phyloP scores from a whole-genome alignment of 2,329 filamentous ascomycete species.

The Fusarium azukiicola region DNA sequence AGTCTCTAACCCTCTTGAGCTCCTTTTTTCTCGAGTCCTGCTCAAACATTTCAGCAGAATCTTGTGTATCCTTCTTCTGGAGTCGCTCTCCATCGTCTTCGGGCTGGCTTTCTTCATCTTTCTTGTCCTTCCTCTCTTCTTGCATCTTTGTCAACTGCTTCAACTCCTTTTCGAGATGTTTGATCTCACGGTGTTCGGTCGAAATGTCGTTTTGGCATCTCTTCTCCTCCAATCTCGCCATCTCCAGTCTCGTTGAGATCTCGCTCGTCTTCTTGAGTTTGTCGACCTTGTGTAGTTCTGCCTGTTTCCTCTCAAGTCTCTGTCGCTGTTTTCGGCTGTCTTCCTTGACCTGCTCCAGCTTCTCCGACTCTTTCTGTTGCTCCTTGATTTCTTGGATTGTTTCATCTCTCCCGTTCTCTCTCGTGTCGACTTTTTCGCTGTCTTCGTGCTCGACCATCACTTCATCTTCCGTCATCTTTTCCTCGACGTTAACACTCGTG shows the following conservation, averaged over 20 bases:
- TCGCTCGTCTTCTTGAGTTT: neutral
- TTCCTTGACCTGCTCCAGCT: neutral
- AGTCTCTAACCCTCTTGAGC: neutral
- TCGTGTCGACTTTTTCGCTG: neutral
- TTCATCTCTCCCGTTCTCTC: neutral
- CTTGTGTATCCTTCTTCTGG: neutral
- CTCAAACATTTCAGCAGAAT: neutral
- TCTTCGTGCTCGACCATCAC: neutral
- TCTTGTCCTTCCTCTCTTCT: neutral
- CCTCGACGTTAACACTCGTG: no score
- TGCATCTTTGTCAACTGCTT: neutral
- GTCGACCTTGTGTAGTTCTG: neutral
- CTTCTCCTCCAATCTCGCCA: neutral
- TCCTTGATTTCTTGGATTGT: neutral
- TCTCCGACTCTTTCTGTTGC: neutral
- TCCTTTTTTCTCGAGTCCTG: constrained; percentile 1
- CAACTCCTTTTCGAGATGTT: neutral
- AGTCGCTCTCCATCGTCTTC: neutral
- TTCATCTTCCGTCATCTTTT: neutral
- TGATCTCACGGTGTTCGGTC: neutral
- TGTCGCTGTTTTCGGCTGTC: neutral
- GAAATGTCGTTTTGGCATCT: neutral
- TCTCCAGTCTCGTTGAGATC: neutral
- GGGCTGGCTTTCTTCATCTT: neutral
- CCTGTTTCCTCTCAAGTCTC: neutral